These are phyloP conservation scores for Rhamnella rubrinervis DNA, from an alignment of 331 rosid genomes.

Conservation along the genomic window DNA sequence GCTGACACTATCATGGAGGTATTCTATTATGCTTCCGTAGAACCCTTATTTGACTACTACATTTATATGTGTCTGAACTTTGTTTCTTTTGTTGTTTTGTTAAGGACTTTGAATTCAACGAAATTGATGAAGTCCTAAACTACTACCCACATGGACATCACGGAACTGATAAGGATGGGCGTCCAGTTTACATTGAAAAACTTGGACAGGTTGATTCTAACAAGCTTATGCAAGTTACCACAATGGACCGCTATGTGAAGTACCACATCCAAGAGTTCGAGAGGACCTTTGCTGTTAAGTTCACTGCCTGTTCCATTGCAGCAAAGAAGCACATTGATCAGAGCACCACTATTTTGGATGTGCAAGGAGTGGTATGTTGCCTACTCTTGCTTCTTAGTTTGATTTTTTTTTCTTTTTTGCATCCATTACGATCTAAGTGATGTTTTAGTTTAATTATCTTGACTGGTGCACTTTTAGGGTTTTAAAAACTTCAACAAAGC, in stretches of 20 bases:
- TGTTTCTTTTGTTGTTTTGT: conserved; percentile 14
- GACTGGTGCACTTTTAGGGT: conserved; percentile 45
- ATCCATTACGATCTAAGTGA: background rate
- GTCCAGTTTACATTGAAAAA: conserved; percentile 86
- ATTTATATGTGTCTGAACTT: conserved; percentile 18
- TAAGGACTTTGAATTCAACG: conserved; percentile 84
- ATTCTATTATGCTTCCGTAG: background rate
- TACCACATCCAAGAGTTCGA: conserved; percentile 87
- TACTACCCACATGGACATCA: conserved; percentile 98
- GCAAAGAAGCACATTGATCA: conserved; percentile 91
- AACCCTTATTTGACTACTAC: background rate
- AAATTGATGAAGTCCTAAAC: conserved; percentile 72
- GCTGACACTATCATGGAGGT: conserved; percentile 93
- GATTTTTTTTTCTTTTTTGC: background rate
- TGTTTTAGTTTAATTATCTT: background rate
- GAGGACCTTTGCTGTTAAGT: conserved; percentile 68
- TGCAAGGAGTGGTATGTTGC: conserved; percentile 83
- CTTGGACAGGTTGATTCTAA: conserved; percentile 78
- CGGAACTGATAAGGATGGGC: conserved; percentile 86
- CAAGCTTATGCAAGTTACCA: conserved; percentile 85
- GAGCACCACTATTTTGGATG: conserved; percentile 95
- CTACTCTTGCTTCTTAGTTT: background rate
- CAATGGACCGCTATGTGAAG: conserved; percentile 82
- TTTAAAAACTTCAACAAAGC: conserved; percentile 76
- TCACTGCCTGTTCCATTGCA: conserved; percentile 87